Evolutionary conservation across 2,329 filamentous ascomycete species (phyloP).

Genomic region (Pseudogymnoascus sp.): DNA sequence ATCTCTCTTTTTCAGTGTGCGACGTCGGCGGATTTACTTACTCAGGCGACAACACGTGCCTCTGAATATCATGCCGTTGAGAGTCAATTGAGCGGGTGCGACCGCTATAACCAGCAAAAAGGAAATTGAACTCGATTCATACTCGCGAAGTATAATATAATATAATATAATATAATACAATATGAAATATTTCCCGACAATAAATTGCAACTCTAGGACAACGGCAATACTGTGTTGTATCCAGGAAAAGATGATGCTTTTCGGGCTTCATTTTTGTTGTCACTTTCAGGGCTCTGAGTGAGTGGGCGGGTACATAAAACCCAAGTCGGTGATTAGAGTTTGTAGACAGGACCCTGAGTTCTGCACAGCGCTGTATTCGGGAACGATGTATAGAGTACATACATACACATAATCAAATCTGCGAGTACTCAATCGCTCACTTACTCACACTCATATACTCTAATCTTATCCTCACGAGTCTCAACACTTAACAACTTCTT

Average conservation of each 20-base stretch:
- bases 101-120: background rate
- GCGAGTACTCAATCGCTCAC: background rate
- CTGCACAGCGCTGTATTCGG: background rate
- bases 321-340: background rate
- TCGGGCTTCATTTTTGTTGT: background rate
- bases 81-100: background rate
- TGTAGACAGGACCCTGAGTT: conserved; percentile 3
- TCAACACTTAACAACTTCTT: background rate
- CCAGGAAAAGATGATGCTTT: background rate
- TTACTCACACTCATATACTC: background rate
- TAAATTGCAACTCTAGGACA: background rate
- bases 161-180: background rate
- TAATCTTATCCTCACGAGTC: background rate
- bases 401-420: too few species aligned
- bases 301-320: too few species aligned
- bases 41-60: conserved; percentile 1
- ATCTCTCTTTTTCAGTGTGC: background rate
- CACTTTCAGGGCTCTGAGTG: too few species aligned
- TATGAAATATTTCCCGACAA: background rate
- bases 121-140: background rate
- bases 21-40: background rate
- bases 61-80: background rate
- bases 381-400: background rate
- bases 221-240: background rate
- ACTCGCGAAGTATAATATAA: background rate